A percentile compares a stretch with the other conserved stretches of the same genome.
Evolutionary conservation across 345 rosid genomes (phyloP).

Genomic region (Mallotus nudiflorus): DNA sequence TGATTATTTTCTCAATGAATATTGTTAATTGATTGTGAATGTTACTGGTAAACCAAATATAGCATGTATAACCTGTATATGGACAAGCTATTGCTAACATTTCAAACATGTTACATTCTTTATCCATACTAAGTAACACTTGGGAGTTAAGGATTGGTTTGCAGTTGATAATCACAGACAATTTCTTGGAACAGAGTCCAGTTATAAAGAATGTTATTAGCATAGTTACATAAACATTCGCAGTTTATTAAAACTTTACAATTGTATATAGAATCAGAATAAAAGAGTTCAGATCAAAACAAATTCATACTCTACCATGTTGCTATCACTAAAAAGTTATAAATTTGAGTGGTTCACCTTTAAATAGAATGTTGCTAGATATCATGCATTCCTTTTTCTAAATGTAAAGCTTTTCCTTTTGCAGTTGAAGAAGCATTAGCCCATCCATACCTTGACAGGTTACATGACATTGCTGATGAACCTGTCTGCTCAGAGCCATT

Average conservation of each 20-base stretch:
- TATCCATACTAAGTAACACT: not conserved
- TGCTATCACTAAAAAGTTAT: not conserved
- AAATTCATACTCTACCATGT: not conserved
- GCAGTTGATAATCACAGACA: slow-evolving; percentile 1
- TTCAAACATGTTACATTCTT: not conserved
- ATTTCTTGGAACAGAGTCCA: not conserved
- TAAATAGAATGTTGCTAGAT: not conserved
- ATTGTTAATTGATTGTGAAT: too few species aligned
- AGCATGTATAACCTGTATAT: not conserved
- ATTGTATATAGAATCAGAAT: too few species aligned
- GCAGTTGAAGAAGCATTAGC: slow-evolving; percentile 94
- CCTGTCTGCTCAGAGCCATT: slow-evolving; percentile 75
- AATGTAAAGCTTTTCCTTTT: slow-evolving; percentile 10
- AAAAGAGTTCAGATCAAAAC: too few species aligned
- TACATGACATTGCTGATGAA: slow-evolving; percentile 88
- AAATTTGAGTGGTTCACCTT: not conserved
- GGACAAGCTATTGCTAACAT: not conserved
- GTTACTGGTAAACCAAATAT: too few species aligned
- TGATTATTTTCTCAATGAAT: too few species aligned
- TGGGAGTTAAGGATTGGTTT: not conserved
- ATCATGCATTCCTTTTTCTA: not conserved
- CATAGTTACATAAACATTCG: too few species aligned
- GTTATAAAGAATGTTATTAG: too few species aligned
- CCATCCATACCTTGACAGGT: slow-evolving; percentile 78
- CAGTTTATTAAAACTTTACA: too few species aligned